Evolutionary conservation across 2,329 filamentous ascomycete species (phyloP).

Genomic region (Orbilia ellipsospora): DNA sequence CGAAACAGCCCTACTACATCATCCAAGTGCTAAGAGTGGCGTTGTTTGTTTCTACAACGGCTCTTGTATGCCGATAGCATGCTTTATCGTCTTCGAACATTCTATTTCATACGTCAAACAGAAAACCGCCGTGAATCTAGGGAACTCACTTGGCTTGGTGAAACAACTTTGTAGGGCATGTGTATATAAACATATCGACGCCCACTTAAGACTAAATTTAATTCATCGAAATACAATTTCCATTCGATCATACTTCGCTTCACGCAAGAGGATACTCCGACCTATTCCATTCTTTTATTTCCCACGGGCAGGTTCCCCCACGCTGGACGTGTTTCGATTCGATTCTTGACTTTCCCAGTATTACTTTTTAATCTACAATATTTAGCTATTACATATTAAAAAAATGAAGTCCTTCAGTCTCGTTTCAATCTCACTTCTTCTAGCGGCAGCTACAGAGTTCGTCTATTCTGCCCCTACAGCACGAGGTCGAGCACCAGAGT

Average conservation of each 20-base stretch:
- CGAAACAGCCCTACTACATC: not conserved
- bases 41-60: no score
- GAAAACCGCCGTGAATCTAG: not conserved
- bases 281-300: conserved; percentile 1
- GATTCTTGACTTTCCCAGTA: not conserved
- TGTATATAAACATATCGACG: no score
- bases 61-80: no score
- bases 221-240: no score
- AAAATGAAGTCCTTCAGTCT: conserved; percentile 14
- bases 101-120: not conserved
- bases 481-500: not conserved
- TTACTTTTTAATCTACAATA: not conserved
- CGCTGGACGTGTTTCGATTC: conserved; percentile 23
- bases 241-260: no score
- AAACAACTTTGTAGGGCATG: no score
- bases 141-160: no score
- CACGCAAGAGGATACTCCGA: no score
- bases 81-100: no score
- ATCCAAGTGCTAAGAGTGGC: no score
- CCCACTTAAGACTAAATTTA: no score
- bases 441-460: not conserved
- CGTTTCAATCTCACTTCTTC: conserved; percentile 11
- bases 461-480: not conserved
- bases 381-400: not conserved
- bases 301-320: conserved; percentile 18